Base-by-base conservation (phyloP, 768 basidiomycete genomes). In the Rhodosporidiobolus odoratus region DNA sequence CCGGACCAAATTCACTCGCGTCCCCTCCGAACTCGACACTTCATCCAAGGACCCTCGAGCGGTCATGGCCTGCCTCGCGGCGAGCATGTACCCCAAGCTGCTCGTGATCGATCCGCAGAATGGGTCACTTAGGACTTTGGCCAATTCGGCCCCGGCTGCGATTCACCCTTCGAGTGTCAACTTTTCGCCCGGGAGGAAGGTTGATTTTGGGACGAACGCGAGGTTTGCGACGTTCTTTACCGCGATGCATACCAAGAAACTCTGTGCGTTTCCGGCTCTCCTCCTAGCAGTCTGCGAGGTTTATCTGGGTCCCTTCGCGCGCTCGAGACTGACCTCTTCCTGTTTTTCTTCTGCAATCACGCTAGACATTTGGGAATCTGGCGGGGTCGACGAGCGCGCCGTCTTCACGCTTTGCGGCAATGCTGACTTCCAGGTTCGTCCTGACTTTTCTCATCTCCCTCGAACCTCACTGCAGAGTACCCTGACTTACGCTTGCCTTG, bases 121-220 rank as follows among this genome's bases (percentile, higher is more conserved):
- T 67, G 85, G 85, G 21, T 86, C 88, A 64, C 82, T 96, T 82
- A 84, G 84, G 64, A 97, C 91, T 0, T 84, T 94, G 47, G 84
- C 85, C 32, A 96, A 94, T 78, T 91, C 89, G 75, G 90, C 91
- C 76, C 79, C 82, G 21, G 87, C 85, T 1, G 83, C 83, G 37
- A 90, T 95, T 78, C 95, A 97, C 79, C 95, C 94, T 0, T 90
- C 91, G 16, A 95, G 92, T 0, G 85, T 95, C 71, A 98, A 99
- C 79, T 92, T 92, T 80, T 82, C 86, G 25, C 73, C 84, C 79
- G 77, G 87, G 83, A 76, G 82, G 13, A 76, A 79, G 16, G 52
- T 69, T 57, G 90, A 94, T 63, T 88, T 93, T 74, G 88, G 86
- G 0, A 35, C 38, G 23, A 85, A 84, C 21, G 88, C 88, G 69